A percentile compares a stretch with the other conserved stretches of the same genome.
Conservation (phyloP, 148 eudicot species). For the Cornus kousa region DNA sequence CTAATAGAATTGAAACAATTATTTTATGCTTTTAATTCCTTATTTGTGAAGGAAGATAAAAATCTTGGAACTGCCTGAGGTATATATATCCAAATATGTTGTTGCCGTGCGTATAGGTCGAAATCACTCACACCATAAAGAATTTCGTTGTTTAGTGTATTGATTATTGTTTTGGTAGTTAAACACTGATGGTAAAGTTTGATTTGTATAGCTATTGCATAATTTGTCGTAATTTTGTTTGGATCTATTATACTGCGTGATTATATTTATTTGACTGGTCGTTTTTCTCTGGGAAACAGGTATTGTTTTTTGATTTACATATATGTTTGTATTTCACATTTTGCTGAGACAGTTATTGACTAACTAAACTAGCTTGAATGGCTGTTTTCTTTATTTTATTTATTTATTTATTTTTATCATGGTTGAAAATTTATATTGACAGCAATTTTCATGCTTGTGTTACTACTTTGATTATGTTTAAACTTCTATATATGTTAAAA, state of each 20-base stretch:
- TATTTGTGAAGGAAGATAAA: too few relatives aligned
- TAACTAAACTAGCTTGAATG: background rate
- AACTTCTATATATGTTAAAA: background rate
- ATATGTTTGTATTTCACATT: background rate
- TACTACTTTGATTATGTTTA: background rate
- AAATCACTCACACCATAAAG: background rate
- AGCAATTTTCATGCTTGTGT: background rate
- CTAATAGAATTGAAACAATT: too few relatives aligned
- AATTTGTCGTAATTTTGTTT: background rate
- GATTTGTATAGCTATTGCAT: background rate
- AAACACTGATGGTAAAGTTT: background rate
- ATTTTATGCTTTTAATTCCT: too few relatives aligned
- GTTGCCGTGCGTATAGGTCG: background rate
- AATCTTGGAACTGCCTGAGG: background rate
- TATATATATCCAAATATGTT: too few relatives aligned
- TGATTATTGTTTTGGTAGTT: background rate
- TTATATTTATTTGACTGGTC: background rate
- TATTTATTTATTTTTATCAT: too few relatives aligned
- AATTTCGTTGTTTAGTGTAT: background rate
- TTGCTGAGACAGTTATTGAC: background rate
- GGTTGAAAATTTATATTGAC: background rate
- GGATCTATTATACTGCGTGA: background rate
- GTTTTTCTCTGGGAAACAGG: background rate
- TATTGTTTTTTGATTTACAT: background rate
- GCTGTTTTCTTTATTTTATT: too few relatives aligned